Conservation (phyloP, 371 early-diverging fungal species). For the Syncephalastrum monosporum region DNA sequence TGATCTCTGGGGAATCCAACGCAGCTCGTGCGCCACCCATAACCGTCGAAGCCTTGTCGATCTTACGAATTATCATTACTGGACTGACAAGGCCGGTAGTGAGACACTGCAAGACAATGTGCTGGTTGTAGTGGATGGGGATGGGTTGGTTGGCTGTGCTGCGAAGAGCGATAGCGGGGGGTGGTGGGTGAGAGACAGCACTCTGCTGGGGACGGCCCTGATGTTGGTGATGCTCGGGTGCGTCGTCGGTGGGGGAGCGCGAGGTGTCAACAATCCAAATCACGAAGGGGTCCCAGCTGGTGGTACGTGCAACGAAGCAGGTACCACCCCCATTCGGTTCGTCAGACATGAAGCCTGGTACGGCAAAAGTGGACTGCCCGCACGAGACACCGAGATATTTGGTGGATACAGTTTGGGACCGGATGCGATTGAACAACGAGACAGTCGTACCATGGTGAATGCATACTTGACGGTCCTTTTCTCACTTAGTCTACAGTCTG, state of each 20-base stretch:
- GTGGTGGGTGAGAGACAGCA: slow-evolving; percentile 53
- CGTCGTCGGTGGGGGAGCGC: slow-evolving; percentile 31
- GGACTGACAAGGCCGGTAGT: slow-evolving; percentile 82
- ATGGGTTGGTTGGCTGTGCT: slow-evolving; percentile 48
- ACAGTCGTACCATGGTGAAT: slow-evolving; percentile 83
- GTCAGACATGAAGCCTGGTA: slow-evolving; percentile 20
- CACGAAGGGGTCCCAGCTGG: slow-evolving; percentile 85
- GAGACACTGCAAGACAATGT: slow-evolving; percentile 79
- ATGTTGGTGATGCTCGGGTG: slow-evolving; percentile 40
- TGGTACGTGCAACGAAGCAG: slow-evolving; percentile 78
- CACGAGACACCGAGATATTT: slow-evolving; percentile 76
- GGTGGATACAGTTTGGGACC: slow-evolving; percentile 86
- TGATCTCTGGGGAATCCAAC: not conserved
- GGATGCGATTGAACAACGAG: slow-evolving; percentile 81
- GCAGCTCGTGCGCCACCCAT: slow-evolving; percentile 51
- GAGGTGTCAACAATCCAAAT: slow-evolving; percentile 83
- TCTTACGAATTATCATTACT: slow-evolving; percentile 80
- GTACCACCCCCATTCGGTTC: slow-evolving; percentile 44
- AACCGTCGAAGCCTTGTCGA: slow-evolving; percentile 79
- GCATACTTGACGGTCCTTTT: slow-evolving; percentile 52
- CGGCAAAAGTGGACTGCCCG: slow-evolving; percentile 19
- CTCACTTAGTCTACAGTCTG: not conserved
- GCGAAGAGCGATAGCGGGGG: slow-evolving; percentile 76
- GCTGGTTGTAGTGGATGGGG: slow-evolving; percentile 82
- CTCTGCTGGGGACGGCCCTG: too few relatives aligned